Base-by-base conservation (phyloP, 345 rosid species). In the Salix suchowensis region DNA sequence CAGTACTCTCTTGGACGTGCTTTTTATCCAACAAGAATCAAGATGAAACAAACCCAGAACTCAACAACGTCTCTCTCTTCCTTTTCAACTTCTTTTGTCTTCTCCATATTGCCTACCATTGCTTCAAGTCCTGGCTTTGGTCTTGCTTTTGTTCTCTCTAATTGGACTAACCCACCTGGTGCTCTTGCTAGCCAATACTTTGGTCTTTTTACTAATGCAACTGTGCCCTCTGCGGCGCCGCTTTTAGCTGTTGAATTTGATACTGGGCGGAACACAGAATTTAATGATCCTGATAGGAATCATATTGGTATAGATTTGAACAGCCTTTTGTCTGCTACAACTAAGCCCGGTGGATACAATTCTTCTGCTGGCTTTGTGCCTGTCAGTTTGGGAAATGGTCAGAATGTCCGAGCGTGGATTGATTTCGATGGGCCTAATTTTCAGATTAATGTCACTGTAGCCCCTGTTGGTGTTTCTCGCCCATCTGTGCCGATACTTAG, bases 211-310 rank as follows among this genome's bases (percentile, higher is more conserved):
- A 81, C 86, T 21, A 60, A 83, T 44, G 46, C 90, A 44, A 86
- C 89, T 4, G 74, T 75, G 28, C 73, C 62, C 7, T 28, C 69
- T 21, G 84, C 44, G 5, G 91, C 90, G 44, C 97, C 96, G 28
- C 94, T 94, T 32, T 80, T 94, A 16, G 97, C 87, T 14, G 85
- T 92, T 44, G 98, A 92, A 24, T 94, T 94, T 74, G 97, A 92
- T 67, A 88, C 94, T 5, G 97, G 97, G 28, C 82, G 1, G 60
- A 94, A 88, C 78, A 40, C 87, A 0, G 97, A 94, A 73, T 75
- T 86, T 75, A 89, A 89, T 21, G 96, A 92, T 34, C 90, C 89
- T 1, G 85, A 91, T 73, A 90, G 76, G 2, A 92, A 94, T 74
- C 97, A 92, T 76, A 74, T 94, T 34, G 96, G 97, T 14, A 85